Evolutionary conservation across 305 asterid species (phyloP), one percentile per base, ranked within the genome.

Genomic region (Rubia balearica): DNA sequence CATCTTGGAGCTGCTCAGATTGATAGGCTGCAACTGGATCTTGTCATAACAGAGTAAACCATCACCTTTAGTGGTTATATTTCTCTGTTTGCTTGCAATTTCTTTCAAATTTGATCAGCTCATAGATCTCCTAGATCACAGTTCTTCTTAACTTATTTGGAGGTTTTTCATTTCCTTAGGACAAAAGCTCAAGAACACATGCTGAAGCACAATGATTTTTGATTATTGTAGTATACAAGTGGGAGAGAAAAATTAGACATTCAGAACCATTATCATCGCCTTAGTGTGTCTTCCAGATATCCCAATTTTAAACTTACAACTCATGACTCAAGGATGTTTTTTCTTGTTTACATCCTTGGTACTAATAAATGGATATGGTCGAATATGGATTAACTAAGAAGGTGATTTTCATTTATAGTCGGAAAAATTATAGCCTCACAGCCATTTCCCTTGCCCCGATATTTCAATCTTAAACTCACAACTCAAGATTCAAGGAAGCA

Each of bases 1-100:
- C 98, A 90, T 87, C 97, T 92, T 76, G 98, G 98, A 72, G 96
- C 98, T 73, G 98, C 98, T 80, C 95, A 89, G 82, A 90, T 90
- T 76, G 98, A 92, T 75, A 83, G 83, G 61, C 74, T 92, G 68
- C 91, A 77, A 76, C 81, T 92, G 79, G 98, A 92, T 77, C 95
- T 90, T 71, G 92, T 92, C 71, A 89, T 92, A 83, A 83, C 98
- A 16, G 98, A 92, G 98, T 91, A 82, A 81, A 87, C 53, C 30
- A 68, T 53, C 42, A 19, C n/a, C 38, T 60, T 19, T 45, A 8
- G 40, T 53, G 69, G 17, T 71, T 21, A 45, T 17, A 36, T 61
- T 8, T 66, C 24, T 57, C 30, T 65, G 51, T 38, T 36, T 41
- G 36, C 33, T 5, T 43, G 36, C 45, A 49, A 24, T 1, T 42